A percentile compares a stretch with the other conserved stretches of the same genome.
These are phyloP conservation scores for Fusarium sp. DNA, from an alignment of 2,329 filamentous ascomycete species.

Conservation along the genomic window DNA sequence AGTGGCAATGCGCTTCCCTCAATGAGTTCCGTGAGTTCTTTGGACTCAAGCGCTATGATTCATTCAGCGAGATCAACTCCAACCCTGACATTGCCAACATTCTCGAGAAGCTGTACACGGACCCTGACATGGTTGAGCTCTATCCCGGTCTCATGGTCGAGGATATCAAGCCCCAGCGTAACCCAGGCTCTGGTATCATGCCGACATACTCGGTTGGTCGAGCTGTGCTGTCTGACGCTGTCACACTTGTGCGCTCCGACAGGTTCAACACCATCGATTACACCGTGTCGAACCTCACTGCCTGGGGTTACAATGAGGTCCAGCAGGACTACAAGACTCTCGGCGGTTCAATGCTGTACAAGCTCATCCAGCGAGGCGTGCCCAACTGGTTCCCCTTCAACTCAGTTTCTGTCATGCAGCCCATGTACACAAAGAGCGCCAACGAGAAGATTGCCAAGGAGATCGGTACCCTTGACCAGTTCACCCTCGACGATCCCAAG, in stretches of 20 bases:
- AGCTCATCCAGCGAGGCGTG: conserved; percentile 60
- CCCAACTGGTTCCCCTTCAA: conserved; percentile 61
- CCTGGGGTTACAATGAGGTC: conserved; percentile 58
- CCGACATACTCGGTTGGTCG: conserved; percentile 65
- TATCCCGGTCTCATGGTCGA: conserved; percentile 77
- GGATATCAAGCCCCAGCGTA: conserved; percentile 64
- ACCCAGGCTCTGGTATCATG: conserved; percentile 58
- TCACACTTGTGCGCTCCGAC: conserved; percentile 70
- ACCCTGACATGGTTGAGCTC: conserved; percentile 76
- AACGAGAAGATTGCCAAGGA: conserved; percentile 57
- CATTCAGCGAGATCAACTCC: conserved; percentile 70
- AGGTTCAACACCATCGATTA: conserved; percentile 69
- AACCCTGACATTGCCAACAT: conserved; percentile 67
- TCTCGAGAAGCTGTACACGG: conserved; percentile 70
- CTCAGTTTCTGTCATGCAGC: conserved; percentile 60
- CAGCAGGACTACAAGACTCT: conserved; percentile 52
- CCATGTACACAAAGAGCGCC: conserved; percentile 60
- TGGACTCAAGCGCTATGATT: conserved; percentile 67
- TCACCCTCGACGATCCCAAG: conserved; percentile 53
- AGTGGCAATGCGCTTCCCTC: conserved; percentile 71
- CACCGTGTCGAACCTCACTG: conserved; percentile 58
- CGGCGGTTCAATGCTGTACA: conserved; percentile 61
- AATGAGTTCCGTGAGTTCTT: conserved; percentile 77
- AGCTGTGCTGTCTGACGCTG: conserved; percentile 71
- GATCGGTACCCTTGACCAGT: conserved; percentile 54